phyloP scores from a whole-genome alignment of 1,284 basidiomycete genomes.

The Apiotrichum akiyoshidainum region DNA sequence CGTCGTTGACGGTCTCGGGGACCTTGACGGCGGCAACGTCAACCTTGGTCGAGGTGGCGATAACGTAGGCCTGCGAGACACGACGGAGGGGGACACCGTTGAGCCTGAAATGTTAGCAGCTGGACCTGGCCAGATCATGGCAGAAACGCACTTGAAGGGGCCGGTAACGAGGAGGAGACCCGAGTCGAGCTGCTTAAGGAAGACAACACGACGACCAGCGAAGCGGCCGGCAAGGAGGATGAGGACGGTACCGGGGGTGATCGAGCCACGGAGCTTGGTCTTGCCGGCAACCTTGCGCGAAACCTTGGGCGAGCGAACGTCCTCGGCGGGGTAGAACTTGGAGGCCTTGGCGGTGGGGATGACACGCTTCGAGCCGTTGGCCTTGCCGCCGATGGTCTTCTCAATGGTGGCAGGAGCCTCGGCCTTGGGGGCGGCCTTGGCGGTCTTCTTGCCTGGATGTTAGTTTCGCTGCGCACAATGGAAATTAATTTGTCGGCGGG shows the following conservation, averaged over 20 bases:
- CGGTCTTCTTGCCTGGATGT: conserved; percentile 65
- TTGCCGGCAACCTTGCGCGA: conserved; percentile 75
- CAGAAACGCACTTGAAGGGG: conserved; percentile 81
- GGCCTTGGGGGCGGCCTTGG: conserved; percentile 62
- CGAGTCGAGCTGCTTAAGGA: conserved; percentile 92
- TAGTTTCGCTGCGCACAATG: not conserved
- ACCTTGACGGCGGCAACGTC: conserved; percentile 70
- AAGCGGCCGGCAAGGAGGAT: conserved; percentile 98
- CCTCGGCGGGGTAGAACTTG: conserved; percentile 96
- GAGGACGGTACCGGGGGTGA: conserved; percentile 91
- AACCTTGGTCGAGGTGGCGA: conserved; percentile 95
- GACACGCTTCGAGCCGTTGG: conserved; percentile 85
- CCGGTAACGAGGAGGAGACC: conserved; percentile 95
- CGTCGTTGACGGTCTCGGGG: conserved; percentile 87
- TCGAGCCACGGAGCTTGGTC: conserved; percentile 75
- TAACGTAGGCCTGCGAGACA: conserved; percentile 99
- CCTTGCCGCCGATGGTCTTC: conserved; percentile 80
- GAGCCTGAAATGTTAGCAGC: conserved; percentile 50
- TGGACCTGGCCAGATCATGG: no score
- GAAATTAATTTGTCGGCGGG: no score
- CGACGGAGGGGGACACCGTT: conserved; percentile 98
- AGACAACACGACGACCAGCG: conserved; percentile 97
- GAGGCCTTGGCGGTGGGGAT: conserved; percentile 80
- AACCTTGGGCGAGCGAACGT: conserved; percentile 84
- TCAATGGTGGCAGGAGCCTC: conserved; percentile 60